These are phyloP conservation scores for Cornus controversa DNA, from an alignment of 148 eudicot species.

Conservation along the genomic window DNA sequence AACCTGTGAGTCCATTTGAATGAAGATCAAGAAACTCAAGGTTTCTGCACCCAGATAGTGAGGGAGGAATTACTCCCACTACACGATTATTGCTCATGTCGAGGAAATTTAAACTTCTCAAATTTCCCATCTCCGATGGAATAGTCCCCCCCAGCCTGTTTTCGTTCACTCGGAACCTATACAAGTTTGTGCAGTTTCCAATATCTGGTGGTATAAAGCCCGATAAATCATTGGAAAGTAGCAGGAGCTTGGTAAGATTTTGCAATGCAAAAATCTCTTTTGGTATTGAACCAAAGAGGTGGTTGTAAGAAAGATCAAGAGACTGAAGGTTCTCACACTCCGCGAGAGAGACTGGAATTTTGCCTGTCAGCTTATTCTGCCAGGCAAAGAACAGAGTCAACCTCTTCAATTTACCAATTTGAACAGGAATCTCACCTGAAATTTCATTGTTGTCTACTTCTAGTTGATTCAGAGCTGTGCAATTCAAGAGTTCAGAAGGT, in stretches of 20 bases:
- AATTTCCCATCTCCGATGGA: slow-evolving; percentile 82
- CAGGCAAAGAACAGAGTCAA: slow-evolving; percentile 84
- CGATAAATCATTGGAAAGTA: slow-evolving; percentile 75
- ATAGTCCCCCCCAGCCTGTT: slow-evolving; percentile 75
- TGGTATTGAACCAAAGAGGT: slow-evolving; percentile 70
- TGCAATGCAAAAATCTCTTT: slow-evolving; percentile 48
- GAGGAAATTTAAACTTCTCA: slow-evolving; percentile 66
- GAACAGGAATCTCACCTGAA: slow-evolving; percentile 70
- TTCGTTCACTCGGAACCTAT: slow-evolving; percentile 67
- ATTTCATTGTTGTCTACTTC: slow-evolving; percentile 83
- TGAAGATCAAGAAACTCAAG: slow-evolving; percentile 91
- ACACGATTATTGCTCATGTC: slow-evolving; percentile 75
- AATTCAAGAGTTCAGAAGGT: slow-evolving; percentile 67
- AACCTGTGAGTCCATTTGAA: slow-evolving; percentile 64
- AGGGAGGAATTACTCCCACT: slow-evolving; percentile 62
- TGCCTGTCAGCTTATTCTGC: slow-evolving; percentile 84
- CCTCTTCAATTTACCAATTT: slow-evolving; percentile 62
- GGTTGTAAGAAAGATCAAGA: slow-evolving; percentile 86
- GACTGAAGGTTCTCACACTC: slow-evolving; percentile 70
- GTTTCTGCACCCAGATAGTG: slow-evolving; percentile 63
- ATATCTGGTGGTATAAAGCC: slow-evolving; percentile 81
- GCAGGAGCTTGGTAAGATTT: slow-evolving; percentile 74
- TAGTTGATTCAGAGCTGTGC: slow-evolving; percentile 65
- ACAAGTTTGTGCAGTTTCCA: slow-evolving; percentile 78
- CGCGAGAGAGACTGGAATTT: slow-evolving; percentile 64